Evolutionary conservation across 2,329 filamentous ascomycete genomes (phyloP).

Genomic region (Pseudogymnoascus sp.): DNA sequence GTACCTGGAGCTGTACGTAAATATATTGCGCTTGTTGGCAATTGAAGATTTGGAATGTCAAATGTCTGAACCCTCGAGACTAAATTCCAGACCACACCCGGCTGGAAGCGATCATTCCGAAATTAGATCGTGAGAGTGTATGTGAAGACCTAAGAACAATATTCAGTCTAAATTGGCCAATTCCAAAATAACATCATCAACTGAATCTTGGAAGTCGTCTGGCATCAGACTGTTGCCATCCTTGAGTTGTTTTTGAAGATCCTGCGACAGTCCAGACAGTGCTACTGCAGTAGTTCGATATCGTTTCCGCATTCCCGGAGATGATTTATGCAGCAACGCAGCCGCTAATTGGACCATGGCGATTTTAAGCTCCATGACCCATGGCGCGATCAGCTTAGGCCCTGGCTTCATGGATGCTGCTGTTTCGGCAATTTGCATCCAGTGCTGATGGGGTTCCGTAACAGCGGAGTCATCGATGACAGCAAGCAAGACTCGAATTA

Average conservation of each 20-base stretch:
- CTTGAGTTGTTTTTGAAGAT: slow-evolving; percentile 15
- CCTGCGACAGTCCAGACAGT: slow-evolving; percentile 36
- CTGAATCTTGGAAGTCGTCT: slow-evolving; percentile 32
- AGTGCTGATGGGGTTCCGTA: slow-evolving; percentile 39
- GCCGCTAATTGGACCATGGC: slow-evolving; percentile 49
- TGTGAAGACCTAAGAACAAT: neutral
- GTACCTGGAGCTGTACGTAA: neutral
- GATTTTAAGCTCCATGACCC: slow-evolving; percentile 39
- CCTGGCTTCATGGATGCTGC: slow-evolving; percentile 34
- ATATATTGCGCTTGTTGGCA: neutral
- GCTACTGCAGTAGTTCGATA: slow-evolving; percentile 45
- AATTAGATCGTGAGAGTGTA: neutral
- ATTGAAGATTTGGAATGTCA: neutral
- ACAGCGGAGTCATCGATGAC: slow-evolving; percentile 41
- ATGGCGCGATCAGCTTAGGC: slow-evolving; percentile 12
- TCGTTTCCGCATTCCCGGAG: slow-evolving; percentile 38
- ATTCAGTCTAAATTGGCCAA: slow-evolving; percentile 9
- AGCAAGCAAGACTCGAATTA: slow-evolving; percentile 46
- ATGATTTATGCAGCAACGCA: slow-evolving; percentile 41
- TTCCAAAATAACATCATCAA: slow-evolving; percentile 37
- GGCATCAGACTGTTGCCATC: slow-evolving; percentile 24
- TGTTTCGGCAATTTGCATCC: slow-evolving; percentile 47
- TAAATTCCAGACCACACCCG: neutral
- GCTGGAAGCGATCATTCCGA: neutral
- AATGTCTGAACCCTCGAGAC: neutral